Percentiles rank a stretch among this genome's conserved stretches.
phyloP scores from a whole-genome alignment of 2,329 filamentous ascomycete genomes.

The Cercospora sesami region DNA sequence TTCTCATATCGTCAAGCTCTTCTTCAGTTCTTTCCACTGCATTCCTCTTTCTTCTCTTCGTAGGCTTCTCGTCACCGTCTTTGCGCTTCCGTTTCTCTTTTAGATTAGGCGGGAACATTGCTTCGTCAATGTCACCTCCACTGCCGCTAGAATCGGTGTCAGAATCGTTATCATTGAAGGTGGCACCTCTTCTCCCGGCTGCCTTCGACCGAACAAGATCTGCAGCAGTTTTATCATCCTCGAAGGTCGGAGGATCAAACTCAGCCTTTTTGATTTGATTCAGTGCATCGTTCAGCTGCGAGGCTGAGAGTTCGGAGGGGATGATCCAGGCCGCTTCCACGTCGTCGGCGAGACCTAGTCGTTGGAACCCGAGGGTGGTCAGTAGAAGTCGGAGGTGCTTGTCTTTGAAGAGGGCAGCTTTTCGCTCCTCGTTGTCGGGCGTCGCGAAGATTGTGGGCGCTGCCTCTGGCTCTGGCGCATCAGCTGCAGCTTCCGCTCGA shows the following conservation, averaged over 20 bases:
- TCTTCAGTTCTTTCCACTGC: constrained; percentile 64
- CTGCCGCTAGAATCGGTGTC: constrained; percentile 46
- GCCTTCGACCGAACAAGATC: constrained; percentile 76
- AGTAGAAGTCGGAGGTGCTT: constrained; percentile 82
- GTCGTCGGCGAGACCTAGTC: constrained; percentile 67
- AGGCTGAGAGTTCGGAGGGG: constrained; percentile 63
- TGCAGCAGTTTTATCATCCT: constrained; percentile 71
- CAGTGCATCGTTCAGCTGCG: constrained; percentile 66
- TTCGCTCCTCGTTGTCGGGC: constrained; percentile 65
- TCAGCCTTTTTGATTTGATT: constrained; percentile 75
- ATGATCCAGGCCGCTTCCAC: constrained; percentile 77
- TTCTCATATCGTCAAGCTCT: constrained; percentile 59
- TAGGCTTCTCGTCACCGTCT: constrained; percentile 44
- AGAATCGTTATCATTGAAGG: constrained; percentile 59
- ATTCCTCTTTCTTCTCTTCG: constrained; percentile 57
- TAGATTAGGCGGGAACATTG: constrained; percentile 37
- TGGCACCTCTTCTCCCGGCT: constrained; percentile 50
- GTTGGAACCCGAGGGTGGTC: constrained; percentile 69
- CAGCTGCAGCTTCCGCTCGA: constrained; percentile 27
- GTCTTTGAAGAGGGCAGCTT: constrained; percentile 82
- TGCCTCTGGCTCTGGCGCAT: constrained; percentile 38
- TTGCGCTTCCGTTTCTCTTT: constrained; percentile 30
- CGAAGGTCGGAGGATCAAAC: constrained; percentile 73
- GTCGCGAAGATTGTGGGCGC: constrained; percentile 58
- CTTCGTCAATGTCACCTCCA: constrained; percentile 30